Evolutionary conservation across 306 rosid genomes (phyloP).

Genomic region (Cucumis melo): DNA sequence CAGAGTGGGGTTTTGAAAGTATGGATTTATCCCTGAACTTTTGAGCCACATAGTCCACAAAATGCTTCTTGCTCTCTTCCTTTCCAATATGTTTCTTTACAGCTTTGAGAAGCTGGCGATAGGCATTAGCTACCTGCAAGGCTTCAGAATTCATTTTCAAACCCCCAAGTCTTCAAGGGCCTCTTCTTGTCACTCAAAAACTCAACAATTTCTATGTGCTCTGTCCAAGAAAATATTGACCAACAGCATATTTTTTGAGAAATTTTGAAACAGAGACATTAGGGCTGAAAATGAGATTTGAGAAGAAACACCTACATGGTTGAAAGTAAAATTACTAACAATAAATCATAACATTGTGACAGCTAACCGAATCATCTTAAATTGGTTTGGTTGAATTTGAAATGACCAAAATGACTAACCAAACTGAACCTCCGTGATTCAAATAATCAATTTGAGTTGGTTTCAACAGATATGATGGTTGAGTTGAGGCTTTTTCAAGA

Average conservation of each 20-base stretch:
- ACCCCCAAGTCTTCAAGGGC: neutral
- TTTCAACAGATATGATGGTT: too few relatives aligned
- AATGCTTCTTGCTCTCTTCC: constrained; percentile 52
- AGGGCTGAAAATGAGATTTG: neutral
- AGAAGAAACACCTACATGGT: neutral
- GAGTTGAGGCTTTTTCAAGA: too few relatives aligned
- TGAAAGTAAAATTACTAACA: neutral
- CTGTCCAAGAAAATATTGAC: neutral
- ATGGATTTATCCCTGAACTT: constrained; percentile 43
- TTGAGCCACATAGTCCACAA: constrained; percentile 36
- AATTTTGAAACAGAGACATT: neutral
- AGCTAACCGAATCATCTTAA: neutral
- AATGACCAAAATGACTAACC: too few relatives aligned
- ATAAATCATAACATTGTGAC: too few relatives aligned
- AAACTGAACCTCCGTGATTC: too few relatives aligned
- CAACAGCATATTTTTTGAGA: neutral
- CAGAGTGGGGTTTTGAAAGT: constrained; percentile 28
- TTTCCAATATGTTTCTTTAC: constrained; percentile 57
- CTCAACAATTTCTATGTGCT: neutral
- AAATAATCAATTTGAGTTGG: too few relatives aligned
- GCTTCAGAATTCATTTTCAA: constrained; percentile 42
- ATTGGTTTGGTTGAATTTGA: neutral
- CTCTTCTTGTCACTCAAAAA: neutral
- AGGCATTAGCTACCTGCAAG: constrained; percentile 44
- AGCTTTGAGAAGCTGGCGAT: constrained; percentile 65